Base-by-base conservation (phyloP, 2,329 filamentous ascomycete species). In the Fusarium palustre region DNA sequence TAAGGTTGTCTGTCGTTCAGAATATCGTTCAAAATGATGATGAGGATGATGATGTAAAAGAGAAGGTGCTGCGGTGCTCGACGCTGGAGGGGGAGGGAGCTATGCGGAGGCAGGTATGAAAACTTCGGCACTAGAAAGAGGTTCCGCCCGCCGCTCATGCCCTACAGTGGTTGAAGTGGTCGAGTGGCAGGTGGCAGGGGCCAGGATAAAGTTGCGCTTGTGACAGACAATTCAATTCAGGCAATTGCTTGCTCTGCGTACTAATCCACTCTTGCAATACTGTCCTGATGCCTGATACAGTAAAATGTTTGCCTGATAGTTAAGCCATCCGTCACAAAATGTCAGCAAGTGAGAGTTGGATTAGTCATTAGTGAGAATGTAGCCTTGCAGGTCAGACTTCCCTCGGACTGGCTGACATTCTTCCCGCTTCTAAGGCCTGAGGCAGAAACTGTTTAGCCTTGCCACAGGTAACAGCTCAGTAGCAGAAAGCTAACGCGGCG, bases 401-500 rank as follows among this genome's bases (percentile, higher is more conserved):
- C 16, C 41, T 55, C 18, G 30, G 30, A 65, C 53, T 64, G 43
- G 58, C 50, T 50, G 11, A 41, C 11, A 36, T 11, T 42, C 20
- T 24, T 25, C 47, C 16, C 16, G 8, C 16, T 20, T 18, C 4
- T 0, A 5, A 13, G 53, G 52, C 75, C 75, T 77, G 64, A 77
- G 75, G 75, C 67, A 73, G 38, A 33, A 34, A 42, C 13, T 41
- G 9, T 8, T 45, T 58, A 67, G 64, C 66, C 59, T 68, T 52
- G 56, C 52, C 52, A 25, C 52, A 25, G 22, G 41, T 60, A 59
- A 54, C 64, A 66, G 43, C 54, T 61, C 48, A 63, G 55, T 63
- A 69, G 41, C 71, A 65, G 68, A 68, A 65, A 78, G 76, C 77
- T 79, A 79, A 75, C 77, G 77, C 77, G 77, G 77, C 77, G 72